These are phyloP conservation scores for Bondarzewia mesenterica DNA, from an alignment of 1,284 basidiomycete species.

Conservation along the genomic window DNA sequence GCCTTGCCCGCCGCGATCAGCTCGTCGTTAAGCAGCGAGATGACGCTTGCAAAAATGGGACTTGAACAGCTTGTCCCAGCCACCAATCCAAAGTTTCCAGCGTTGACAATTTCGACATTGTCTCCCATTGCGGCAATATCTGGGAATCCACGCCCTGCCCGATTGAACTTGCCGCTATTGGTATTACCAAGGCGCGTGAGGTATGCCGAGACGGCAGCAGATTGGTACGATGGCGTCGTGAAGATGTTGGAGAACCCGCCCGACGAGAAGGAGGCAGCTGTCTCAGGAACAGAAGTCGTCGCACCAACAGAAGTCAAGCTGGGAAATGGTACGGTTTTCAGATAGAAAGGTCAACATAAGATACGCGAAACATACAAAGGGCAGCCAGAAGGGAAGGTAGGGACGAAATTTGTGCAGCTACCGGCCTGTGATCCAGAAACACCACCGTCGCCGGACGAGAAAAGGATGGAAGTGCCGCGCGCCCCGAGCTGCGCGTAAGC, in stretches of 20 bases:
- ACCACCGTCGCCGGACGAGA: slow-evolving; percentile 58
- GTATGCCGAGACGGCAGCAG: slow-evolving; percentile 1
- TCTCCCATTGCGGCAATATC: slow-evolving; percentile 35
- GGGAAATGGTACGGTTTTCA: slow-evolving; percentile 31
- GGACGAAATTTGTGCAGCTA: slow-evolving; percentile 57
- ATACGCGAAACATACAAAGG: slow-evolving; percentile 16
- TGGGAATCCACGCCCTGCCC: slow-evolving; percentile 17
- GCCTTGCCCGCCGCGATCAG: slow-evolving; percentile 33
- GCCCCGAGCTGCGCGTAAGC: slow-evolving; percentile 51
- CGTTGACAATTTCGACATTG: slow-evolving; percentile 21
- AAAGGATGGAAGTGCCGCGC: slow-evolving; percentile 53
- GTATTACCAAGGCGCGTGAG: not conserved
- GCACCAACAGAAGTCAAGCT: slow-evolving; percentile 56
- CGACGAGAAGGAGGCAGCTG: slow-evolving; percentile 23
- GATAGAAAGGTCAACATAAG: not conserved
- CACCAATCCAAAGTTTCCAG: slow-evolving; percentile 21
- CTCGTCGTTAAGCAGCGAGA: slow-evolving; percentile 50
- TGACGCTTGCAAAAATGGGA: slow-evolving; percentile 41
- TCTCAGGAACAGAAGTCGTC: slow-evolving; percentile 44
- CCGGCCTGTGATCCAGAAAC: slow-evolving; percentile 41
- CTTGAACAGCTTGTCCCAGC: slow-evolving; percentile 48
- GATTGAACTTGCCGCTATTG: slow-evolving; percentile 5
- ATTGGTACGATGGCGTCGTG: slow-evolving; percentile 31
- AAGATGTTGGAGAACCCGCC: slow-evolving; percentile 25
- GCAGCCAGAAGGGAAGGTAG: slow-evolving; percentile 60